phyloP scores from a whole-genome alignment of 306 rosid genomes.

The Vigna unguiculata region DNA sequence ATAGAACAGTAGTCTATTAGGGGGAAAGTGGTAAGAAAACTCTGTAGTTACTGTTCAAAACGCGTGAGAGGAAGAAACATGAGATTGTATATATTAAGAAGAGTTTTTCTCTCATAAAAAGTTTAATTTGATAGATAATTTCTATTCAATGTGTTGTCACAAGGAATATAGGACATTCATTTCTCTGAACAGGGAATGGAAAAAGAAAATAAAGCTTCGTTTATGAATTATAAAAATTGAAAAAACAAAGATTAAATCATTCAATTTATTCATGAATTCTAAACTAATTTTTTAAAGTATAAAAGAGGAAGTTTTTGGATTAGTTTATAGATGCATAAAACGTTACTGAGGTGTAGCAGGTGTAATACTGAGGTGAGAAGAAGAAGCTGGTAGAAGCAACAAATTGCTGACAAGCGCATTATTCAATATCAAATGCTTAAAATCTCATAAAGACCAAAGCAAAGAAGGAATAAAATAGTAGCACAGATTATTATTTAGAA shows the following conservation, averaged over 20 bases:
- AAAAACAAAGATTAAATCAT: too few relatives aligned
- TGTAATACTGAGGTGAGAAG: background rate
- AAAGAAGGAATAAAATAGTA: constrained; percentile 31
- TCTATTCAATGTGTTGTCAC: background rate
- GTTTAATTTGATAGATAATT: background rate
- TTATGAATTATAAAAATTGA: too few relatives aligned
- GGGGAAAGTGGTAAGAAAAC: background rate
- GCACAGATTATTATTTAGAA: constrained; percentile 32
- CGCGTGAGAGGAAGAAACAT: constrained; percentile 7
- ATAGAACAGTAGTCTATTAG: background rate
- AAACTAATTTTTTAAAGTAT: too few relatives aligned
- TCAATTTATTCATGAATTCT: too few relatives aligned
- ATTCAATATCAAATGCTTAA: constrained; percentile 48
- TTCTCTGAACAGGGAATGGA: background rate
- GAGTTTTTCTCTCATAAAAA: background rate
- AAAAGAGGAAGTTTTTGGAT: too few relatives aligned
- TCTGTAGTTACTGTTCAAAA: background rate
- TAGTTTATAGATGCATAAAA: too few relatives aligned
- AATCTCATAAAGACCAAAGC: constrained; percentile 35
- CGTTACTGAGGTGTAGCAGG: too few relatives aligned
- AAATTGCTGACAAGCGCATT: constrained; percentile 36
- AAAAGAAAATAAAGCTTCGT: background rate
- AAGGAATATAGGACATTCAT: background rate
- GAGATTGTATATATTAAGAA: background rate
- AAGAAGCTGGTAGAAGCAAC: constrained; percentile 34